Conservation (phyloP, 495 filamentous ascomycete species). For the Aspergillus sclerotiicarbonarius region DNA sequence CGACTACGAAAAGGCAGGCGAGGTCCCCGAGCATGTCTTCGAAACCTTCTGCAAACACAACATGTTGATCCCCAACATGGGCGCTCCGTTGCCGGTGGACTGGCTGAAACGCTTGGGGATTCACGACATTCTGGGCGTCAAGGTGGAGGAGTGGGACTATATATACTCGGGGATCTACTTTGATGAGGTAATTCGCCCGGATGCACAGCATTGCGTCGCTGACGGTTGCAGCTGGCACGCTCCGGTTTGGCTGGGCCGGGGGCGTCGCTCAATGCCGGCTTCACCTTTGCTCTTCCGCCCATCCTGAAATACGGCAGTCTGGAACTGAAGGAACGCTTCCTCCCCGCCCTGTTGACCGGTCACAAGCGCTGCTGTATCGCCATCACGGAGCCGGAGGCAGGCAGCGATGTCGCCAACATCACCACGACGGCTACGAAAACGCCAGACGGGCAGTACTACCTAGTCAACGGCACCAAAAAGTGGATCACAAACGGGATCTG, state of each 20-base stretch:
- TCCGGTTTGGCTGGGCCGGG: conserved; percentile 61
- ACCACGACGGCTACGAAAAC: conserved; percentile 63
- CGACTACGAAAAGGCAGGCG: conserved; percentile 64
- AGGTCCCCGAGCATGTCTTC: conserved; percentile 62
- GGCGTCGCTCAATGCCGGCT: conserved; percentile 62
- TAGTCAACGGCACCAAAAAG: conserved; percentile 77
- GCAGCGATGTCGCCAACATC: conserved; percentile 71
- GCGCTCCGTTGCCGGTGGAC: conserved; percentile 63
- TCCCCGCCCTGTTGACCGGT: conserved; percentile 66
- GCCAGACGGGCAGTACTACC: conserved; percentile 62
- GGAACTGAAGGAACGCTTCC: conserved; percentile 58
- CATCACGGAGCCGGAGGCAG: conserved; percentile 73
- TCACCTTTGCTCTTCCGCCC: conserved; percentile 69
- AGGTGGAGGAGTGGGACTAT: conserved; percentile 74
- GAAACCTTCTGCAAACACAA: conserved; percentile 57
- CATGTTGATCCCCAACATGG: conserved; percentile 64
- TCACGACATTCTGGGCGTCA: conserved; percentile 62
- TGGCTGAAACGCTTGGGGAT: conserved; percentile 66
- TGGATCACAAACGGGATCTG: conserved; percentile 82
- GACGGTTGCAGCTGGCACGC: conserved; percentile 50
- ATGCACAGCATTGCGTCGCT: not conserved
- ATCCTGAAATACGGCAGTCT: conserved; percentile 64
- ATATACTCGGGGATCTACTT: conserved; percentile 65
- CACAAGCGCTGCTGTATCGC: conserved; percentile 68
- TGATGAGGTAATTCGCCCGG: conserved; percentile 51